Evolutionary conservation across 2,329 filamentous ascomycete species (phyloP).

Genomic region (Colletotrichum australisinense): DNA sequence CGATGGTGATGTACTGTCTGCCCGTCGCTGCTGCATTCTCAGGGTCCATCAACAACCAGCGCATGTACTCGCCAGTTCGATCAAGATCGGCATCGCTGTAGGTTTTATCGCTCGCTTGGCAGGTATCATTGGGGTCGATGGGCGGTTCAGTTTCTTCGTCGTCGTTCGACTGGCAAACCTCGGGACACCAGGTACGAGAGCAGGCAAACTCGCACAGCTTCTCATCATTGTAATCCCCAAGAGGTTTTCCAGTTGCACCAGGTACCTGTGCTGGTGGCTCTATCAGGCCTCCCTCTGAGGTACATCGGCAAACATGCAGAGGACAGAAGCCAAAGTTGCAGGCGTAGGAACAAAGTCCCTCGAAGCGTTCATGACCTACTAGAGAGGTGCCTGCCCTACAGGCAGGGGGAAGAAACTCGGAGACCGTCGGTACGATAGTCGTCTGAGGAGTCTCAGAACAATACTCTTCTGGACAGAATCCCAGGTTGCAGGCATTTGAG

Average conservation of each 20-base stretch:
- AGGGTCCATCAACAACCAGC: constrained; percentile 13
- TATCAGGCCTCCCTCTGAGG: constrained; percentile 30
- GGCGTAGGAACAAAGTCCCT: neutral
- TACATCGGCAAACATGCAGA: neutral
- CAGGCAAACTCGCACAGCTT: constrained; percentile 59
- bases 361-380: neutral
- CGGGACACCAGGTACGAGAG: constrained; percentile 57
- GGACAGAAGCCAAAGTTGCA: constrained; percentile 18
- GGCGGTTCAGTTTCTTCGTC: constrained; percentile 1
- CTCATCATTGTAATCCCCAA: constrained; percentile 48
- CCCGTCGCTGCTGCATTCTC: neutral
- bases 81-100: neutral
- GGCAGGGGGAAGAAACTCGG: neutral
- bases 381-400: neutral
- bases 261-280: constrained; percentile 40
- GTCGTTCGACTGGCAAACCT: neutral
- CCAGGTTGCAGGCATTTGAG: neutral
- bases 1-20: constrained; percentile 46
- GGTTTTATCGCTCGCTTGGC: neutral
- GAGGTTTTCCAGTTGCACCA: constrained; percentile 38
- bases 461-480: neutral
- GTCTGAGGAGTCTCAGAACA: neutral
- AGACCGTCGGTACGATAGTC: neutral
- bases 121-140: neutral
- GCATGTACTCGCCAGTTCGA: constrained; percentile 11